A percentile compares a stretch with the other conserved stretches of the same genome.
These are phyloP conservation scores for Sindora glabra DNA, from an alignment of 306 rosid genomes.

Conservation along the genomic window DNA sequence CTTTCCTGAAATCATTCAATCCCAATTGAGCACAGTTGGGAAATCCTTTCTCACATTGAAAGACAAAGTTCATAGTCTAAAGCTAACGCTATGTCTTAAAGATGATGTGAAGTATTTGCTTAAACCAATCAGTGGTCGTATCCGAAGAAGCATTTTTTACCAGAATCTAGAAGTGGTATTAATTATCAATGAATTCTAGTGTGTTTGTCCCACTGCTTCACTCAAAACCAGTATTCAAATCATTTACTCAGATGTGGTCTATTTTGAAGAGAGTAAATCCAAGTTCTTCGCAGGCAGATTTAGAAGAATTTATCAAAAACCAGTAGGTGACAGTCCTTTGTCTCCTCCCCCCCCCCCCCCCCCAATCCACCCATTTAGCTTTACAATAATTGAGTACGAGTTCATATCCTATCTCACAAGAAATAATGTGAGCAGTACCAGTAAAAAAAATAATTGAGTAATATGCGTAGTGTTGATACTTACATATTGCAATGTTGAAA, in stretches of 20 bases:
- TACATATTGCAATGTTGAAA: conserved; percentile 95
- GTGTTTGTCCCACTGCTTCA: neutral
- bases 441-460: neutral
- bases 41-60: neutral
- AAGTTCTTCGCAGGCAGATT: neutral
- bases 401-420: conserved; percentile 8
- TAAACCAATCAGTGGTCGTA: neutral
- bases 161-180: neutral
- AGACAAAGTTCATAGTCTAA: neutral
- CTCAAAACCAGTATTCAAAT: conserved; percentile 2
- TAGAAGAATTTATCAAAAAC: neutral
- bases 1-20: neutral
- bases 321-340: neutral
- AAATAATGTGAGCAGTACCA: conserved; percentile 3
- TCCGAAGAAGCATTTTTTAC: neutral
- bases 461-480: conserved; percentile 16
- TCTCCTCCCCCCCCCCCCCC: too few species aligned
- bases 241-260: neutral
- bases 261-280: neutral
- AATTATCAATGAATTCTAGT: neutral
- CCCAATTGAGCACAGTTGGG: neutral
- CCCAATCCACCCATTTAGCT: too few species aligned
- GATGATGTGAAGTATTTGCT: neutral
- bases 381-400: neutral
- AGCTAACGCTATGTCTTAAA: neutral